Evolutionary conservation across 441 rosid species (phyloP).

Genomic region (Populus tomentosa): DNA sequence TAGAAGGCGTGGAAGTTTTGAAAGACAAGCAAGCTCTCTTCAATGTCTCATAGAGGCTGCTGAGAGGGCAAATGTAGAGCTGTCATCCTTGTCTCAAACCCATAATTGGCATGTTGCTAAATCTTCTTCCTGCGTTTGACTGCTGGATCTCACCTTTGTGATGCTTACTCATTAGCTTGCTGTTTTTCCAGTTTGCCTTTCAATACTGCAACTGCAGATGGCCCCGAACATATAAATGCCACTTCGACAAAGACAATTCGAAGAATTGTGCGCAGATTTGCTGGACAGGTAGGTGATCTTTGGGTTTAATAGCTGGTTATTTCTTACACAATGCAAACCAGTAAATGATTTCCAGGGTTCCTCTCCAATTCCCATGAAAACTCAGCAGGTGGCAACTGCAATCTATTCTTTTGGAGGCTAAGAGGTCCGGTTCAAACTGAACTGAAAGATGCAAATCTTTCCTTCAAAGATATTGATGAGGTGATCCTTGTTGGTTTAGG

Average conservation of each 20-base stretch:
- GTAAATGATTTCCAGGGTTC: too few species aligned
- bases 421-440: slow-evolving; percentile 77
- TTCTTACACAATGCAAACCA: not conserved
- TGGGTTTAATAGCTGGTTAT: not conserved
- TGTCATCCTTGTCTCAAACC: slow-evolving; percentile 78
- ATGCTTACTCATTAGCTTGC: not conserved
- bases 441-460: slow-evolving; percentile 74
- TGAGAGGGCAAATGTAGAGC: slow-evolving; percentile 95
- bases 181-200: slow-evolving; percentile 64
- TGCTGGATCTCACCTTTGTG: not conserved
- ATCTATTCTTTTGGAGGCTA: slow-evolving; percentile 36
- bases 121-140: not conserved
- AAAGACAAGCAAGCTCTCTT: slow-evolving; percentile 96
- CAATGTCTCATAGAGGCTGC: slow-evolving; percentile 88
- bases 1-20: slow-evolving; percentile 85
- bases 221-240: slow-evolving; percentile 91
- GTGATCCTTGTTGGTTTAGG: slow-evolving; percentile 93
- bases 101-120: slow-evolving; percentile 43
- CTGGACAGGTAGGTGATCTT: slow-evolving; percentile 45
- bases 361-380: too few species aligned
- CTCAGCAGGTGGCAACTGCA: too few species aligned
- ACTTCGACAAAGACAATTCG: slow-evolving; percentile 59
- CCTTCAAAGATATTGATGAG: slow-evolving; percentile 72
- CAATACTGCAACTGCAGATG: slow-evolving; percentile 92
- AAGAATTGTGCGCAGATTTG: slow-evolving; percentile 73